Percentiles rank a stretch among this genome's conserved stretches.
phyloP scores from a whole-genome alignment of 2,329 filamentous ascomycete species.

The Aspergillus unguis region DNA sequence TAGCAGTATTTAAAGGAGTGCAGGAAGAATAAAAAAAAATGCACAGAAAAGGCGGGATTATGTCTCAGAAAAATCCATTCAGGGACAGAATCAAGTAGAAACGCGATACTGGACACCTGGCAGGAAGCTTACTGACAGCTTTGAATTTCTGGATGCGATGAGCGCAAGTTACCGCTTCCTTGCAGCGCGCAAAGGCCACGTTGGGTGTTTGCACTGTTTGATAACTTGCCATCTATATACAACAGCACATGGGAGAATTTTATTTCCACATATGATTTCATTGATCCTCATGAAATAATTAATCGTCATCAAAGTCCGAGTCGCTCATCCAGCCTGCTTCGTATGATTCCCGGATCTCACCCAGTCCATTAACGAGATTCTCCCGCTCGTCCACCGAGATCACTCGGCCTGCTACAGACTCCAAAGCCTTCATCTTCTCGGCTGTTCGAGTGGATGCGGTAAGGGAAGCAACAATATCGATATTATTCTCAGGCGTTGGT shows the following conservation, averaged over 20 bases:
- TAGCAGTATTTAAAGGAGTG: not conserved
- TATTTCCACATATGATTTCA: not conserved
- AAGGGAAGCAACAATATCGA: constrained; percentile 54
- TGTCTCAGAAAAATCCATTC: constrained; percentile 24
- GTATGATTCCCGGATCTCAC: constrained; percentile 82
- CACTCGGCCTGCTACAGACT: constrained; percentile 59
- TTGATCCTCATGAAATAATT: not conserved
- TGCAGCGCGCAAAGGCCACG: constrained; percentile 28
- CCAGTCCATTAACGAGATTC: constrained; percentile 72
- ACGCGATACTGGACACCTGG: constrained; percentile 31
- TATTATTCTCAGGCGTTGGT: constrained; percentile 43
- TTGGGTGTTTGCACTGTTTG: constrained; percentile 23
- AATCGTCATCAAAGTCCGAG: constrained; percentile 45
- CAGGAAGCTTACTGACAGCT: constrained; percentile 23
- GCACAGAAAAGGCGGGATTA: constrained; percentile 11
- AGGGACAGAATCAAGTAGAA: constrained; percentile 23
- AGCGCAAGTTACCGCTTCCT: constrained; percentile 7
- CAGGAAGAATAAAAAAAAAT: not conserved
- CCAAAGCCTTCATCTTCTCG: constrained; percentile 63
- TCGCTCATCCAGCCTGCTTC: constrained; percentile 82
- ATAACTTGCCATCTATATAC: not conserved
- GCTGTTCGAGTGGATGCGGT: constrained; percentile 74
- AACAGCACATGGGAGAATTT: not conserved
- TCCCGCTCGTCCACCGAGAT: constrained; percentile 78
- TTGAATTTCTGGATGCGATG: constrained; percentile 10